A percentile compares a stretch with the other conserved stretches of the same genome.
These are phyloP conservation scores for Tolypocladium tundrense DNA, from an alignment of 2,329 filamentous ascomycete genomes.

Conservation along the genomic window DNA sequence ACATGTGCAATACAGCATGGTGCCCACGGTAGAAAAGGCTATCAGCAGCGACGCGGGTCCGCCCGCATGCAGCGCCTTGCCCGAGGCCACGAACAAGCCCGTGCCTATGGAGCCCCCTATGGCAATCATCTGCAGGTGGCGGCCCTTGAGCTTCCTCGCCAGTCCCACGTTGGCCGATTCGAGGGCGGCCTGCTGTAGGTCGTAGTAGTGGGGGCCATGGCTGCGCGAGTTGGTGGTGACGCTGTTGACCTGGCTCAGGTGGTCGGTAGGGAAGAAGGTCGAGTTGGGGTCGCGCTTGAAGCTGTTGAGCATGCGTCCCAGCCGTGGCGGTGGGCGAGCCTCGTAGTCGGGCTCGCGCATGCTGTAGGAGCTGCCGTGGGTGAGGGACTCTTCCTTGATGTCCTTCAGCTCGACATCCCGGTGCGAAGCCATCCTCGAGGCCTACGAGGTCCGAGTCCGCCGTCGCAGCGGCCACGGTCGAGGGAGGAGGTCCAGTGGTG, in stretches of 20 bases:
- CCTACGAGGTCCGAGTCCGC: not conserved
- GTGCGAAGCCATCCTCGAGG: conserved; percentile 23
- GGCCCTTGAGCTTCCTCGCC: conserved; percentile 65
- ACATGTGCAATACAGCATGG: conserved; percentile 86
- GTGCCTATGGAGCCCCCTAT: conserved; percentile 90
- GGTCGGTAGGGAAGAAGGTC: conserved; percentile 35
- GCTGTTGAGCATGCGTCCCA: conserved; percentile 43
- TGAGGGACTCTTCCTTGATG: conserved; percentile 46
- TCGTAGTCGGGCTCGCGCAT: conserved; percentile 40
- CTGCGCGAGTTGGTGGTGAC: not conserved
- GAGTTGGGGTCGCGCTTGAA: conserved; percentile 51
- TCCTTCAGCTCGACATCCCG: conserved; percentile 45
- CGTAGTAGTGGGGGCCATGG: conserved; percentile 39
- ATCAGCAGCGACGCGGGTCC: conserved; percentile 71
- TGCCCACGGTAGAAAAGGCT: conserved; percentile 68
- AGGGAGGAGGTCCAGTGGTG: not conserved
- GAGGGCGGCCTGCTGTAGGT: conserved; percentile 49
- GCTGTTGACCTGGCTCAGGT: conserved; percentile 24
- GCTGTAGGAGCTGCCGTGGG: conserved; percentile 38
- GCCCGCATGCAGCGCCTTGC: conserved; percentile 57
- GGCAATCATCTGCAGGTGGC: conserved; percentile 95
- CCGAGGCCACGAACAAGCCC: conserved; percentile 80
- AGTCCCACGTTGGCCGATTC: conserved; percentile 70
- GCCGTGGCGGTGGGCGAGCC: conserved; percentile 21
- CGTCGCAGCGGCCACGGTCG: not conserved